phyloP scores from a whole-genome alignment of 805 yeast genomes.

The Nakazawaea ernobii region DNA sequence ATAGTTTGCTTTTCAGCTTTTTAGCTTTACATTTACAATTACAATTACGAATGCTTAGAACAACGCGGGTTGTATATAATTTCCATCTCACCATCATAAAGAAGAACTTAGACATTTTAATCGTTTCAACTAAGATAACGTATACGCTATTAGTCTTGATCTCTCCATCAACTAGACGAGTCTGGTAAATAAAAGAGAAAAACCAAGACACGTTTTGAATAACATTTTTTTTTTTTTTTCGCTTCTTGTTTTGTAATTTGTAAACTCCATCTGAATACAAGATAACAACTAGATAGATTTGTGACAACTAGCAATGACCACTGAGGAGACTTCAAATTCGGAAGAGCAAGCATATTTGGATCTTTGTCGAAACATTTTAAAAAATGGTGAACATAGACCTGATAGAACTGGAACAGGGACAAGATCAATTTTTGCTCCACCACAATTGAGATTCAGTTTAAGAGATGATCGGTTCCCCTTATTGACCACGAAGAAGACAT shows the following conservation, averaged over 20 bases:
- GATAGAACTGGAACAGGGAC: slow-evolving; percentile 99
- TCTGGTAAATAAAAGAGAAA: too few species aligned
- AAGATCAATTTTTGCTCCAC: slow-evolving; percentile 85
- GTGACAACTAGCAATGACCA: neutral
- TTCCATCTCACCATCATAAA: too few species aligned
- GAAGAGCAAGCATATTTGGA: slow-evolving; percentile 88
- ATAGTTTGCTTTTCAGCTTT: too few species aligned
- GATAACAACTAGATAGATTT: neutral
- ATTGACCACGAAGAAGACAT: slow-evolving; percentile 88
- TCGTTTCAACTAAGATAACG: too few species aligned
- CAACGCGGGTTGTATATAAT: too few species aligned
- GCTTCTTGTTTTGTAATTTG: neutral
- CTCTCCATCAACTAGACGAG: neutral
- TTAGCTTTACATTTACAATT: too few species aligned
- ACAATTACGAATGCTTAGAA: too few species aligned
- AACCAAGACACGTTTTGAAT: neutral
- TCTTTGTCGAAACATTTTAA: slow-evolving; percentile 68
- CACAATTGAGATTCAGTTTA: slow-evolving; percentile 81
- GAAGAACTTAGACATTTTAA: too few species aligned
- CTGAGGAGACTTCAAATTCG: neutral
- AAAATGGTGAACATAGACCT: slow-evolving; percentile 84
- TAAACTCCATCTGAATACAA: neutral
- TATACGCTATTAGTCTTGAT: too few species aligned
- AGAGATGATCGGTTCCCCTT: slow-evolving; percentile 74
- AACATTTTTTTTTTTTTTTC: too few species aligned